Conservation (phyloP, 2,329 filamentous ascomycete species). For the Colletotrichum theobromicola region DNA sequence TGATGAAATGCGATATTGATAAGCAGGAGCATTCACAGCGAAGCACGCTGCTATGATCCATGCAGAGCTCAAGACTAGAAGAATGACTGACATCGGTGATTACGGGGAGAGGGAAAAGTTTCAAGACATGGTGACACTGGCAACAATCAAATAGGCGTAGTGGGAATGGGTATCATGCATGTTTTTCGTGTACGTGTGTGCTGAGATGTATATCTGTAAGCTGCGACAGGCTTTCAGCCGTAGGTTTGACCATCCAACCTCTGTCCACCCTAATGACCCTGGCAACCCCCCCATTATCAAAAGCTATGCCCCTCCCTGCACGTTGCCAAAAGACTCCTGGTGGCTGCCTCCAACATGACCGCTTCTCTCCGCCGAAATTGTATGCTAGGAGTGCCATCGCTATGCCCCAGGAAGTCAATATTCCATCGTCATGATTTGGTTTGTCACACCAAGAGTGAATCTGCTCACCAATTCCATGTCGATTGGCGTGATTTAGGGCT, state of each 20-base stretch:
- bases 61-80: background rate
- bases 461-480: background rate
- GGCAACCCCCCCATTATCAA: background rate
- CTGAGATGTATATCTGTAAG: background rate
- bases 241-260: background rate
- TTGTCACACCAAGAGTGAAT: background rate
- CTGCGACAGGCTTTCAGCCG: background rate
- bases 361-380: background rate
- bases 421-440: background rate
- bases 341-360: background rate
- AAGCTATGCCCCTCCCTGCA: background rate
- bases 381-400: background rate
- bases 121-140: background rate
- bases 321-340: background rate
- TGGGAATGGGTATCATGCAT: constrained; percentile 13
- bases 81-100: background rate
- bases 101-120: background rate
- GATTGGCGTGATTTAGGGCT: constrained; percentile 59
- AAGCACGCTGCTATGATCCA: background rate
- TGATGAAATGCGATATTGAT: background rate
- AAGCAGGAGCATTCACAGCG: background rate
- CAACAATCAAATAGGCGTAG: background rate
- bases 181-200: background rate
- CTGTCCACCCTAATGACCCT: no score
- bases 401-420: background rate